Conservation (phyloP, 768 basidiomycete genomes). For the Boletus barrowsii region DNA sequence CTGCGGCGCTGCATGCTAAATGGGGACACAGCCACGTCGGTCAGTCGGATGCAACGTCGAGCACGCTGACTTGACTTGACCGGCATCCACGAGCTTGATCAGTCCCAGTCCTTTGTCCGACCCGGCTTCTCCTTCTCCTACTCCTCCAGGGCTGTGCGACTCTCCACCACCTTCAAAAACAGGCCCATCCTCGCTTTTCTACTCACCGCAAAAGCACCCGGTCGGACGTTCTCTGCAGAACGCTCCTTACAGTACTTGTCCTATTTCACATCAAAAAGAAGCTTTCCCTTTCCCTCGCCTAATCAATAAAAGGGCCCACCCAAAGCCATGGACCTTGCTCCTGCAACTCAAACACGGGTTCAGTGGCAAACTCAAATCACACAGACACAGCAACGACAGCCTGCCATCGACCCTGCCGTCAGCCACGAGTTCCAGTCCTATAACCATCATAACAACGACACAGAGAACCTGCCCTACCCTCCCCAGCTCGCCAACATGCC, state of each 20-base stretch:
- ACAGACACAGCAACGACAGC: constrained; percentile 33
- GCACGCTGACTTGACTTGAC: constrained; percentile 1
- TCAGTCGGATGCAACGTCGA: constrained; percentile 34
- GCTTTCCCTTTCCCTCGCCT: constrained; percentile 34
- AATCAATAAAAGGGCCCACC: constrained; percentile 35
- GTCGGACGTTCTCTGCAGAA: constrained; percentile 28
- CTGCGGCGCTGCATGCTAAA: constrained; percentile 35
- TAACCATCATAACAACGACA: constrained; percentile 27
- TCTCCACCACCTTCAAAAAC: constrained; percentile 12
- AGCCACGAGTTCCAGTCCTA: constrained; percentile 34
- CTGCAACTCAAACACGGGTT: constrained; percentile 32
- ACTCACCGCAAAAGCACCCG: constrained; percentile 13
- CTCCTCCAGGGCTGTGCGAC: constrained; percentile 17
- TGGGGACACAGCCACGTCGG: constrained; percentile 34
- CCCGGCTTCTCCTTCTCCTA: constrained; percentile 10
- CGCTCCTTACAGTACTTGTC: constrained; percentile 23
- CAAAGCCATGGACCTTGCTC: constrained; percentile 34
- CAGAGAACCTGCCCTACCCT: constrained; percentile 24
- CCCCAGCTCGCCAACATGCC: constrained; percentile 32
- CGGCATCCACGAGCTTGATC: constrained; percentile 9
- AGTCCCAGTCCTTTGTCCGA: not conserved
- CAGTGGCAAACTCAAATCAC: constrained; percentile 34
- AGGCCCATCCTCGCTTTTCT: constrained; percentile 10
- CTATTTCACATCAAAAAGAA: constrained; percentile 35
- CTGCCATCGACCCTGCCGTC: constrained; percentile 33